phyloP scores from a whole-genome alignment of 352 stramenopile species.

The Phytophthora parvispora region DNA sequence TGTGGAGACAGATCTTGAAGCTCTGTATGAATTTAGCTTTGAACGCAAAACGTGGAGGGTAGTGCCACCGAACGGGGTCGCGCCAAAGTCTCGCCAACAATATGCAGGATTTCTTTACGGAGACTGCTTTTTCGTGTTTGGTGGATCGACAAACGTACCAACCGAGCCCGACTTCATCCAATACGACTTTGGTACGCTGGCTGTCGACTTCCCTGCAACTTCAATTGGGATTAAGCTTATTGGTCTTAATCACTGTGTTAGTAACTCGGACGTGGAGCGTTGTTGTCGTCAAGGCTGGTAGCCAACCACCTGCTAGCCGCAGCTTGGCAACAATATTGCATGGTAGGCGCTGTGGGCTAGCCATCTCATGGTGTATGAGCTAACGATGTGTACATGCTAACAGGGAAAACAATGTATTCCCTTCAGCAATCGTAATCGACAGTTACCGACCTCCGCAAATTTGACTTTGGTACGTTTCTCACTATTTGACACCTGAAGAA shows the following conservation, averaged over 20 bases:
- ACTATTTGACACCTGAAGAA: too few species aligned
- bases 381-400: not conserved
- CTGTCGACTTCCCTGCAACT: not conserved
- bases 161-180: not conserved
- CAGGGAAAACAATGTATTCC: not conserved
- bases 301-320: not conserved
- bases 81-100: not conserved
- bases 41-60: not conserved
- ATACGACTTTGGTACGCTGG: not conserved
- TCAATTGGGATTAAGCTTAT: not conserved
- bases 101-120: not conserved
- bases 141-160: not conserved
- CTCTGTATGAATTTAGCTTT: not conserved
- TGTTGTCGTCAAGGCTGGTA: not conserved
- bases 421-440: not conserved
- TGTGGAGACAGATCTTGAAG: not conserved
- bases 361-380: not conserved
- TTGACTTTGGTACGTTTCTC: not conserved
- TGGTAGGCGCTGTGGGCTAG: not conserved
- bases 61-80: not conserved
- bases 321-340: not conserved
- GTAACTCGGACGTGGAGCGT: not conserved
- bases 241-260: not conserved
- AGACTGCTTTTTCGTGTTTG: not conserved
- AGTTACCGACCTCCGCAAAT: not conserved